These are phyloP conservation scores for Diplodia corticola DNA, from an alignment of 2,329 filamentous ascomycete species.

Conservation along the genomic window DNA sequence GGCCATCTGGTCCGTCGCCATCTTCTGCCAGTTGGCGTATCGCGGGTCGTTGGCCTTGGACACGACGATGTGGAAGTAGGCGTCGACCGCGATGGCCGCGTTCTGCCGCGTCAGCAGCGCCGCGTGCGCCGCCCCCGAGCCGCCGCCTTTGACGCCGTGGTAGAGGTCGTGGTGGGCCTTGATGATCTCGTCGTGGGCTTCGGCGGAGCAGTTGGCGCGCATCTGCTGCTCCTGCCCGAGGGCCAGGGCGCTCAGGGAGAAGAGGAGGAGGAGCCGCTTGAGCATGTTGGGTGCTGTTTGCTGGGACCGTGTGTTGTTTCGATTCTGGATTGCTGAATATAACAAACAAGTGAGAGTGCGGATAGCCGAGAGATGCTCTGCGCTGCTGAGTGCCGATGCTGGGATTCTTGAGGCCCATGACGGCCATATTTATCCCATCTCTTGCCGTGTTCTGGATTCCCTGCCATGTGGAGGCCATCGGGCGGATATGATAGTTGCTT, in stretches of 20 bases:
- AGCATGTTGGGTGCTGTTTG: conserved; percentile 28
- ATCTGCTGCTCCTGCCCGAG: conserved; percentile 27
- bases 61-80: conserved; percentile 50
- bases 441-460: conserved; percentile 35
- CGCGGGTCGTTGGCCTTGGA: conserved; percentile 39
- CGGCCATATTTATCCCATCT: conserved; percentile 33
- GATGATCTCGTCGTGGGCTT: conserved; percentile 41
- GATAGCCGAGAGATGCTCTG: conserved; percentile 14
- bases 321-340: background rate
- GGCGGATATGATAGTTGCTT: background rate
- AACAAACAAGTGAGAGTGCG: background rate
- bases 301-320: background rate
- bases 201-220: conserved; percentile 45
- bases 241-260: conserved; percentile 32
- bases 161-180: conserved; percentile 35
- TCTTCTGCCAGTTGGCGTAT: conserved; percentile 40
- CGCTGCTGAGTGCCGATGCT: conserved; percentile 12
- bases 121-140: conserved; percentile 32
- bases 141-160: conserved; percentile 27
- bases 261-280: conserved; percentile 36
- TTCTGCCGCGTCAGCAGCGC: conserved; percentile 29
- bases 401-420: conserved; percentile 24
- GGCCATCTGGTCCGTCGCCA: conserved; percentile 42
- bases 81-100: conserved; percentile 40
- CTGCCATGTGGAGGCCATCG: conserved; percentile 5